Conservation (phyloP, 2,329 filamentous ascomycete genomes). For the Phialophora macrospora region DNA sequence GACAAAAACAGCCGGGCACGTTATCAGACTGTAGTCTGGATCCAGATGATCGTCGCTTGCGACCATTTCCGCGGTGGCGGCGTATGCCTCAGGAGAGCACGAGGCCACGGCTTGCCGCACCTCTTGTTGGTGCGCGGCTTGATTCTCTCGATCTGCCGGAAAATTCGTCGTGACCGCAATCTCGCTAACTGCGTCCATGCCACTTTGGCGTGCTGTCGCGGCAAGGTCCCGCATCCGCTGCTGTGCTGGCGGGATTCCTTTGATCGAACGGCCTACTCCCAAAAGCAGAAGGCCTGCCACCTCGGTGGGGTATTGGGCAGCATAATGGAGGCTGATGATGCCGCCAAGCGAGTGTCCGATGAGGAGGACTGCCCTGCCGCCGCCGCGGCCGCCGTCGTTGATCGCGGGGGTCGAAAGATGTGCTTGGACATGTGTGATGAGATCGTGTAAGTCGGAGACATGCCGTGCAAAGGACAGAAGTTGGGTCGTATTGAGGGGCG, state of each 20-base stretch:
- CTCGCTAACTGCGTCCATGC: constrained; percentile 42
- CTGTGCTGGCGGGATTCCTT: constrained; percentile 42
- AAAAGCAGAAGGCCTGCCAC: constrained; percentile 43
- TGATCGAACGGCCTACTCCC: constrained; percentile 43
- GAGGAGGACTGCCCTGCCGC: constrained; percentile 33
- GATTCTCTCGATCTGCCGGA: constrained; percentile 37
- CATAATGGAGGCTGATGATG: constrained; percentile 47
- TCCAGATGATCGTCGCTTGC: constrained; percentile 43
- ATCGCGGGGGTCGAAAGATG: constrained; percentile 14
- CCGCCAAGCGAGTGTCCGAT: constrained; percentile 48
- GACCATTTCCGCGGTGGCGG: constrained; percentile 43
- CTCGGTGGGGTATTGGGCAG: constrained; percentile 40
- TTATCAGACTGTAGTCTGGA: constrained; percentile 43
- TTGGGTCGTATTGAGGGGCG: constrained; percentile 27
- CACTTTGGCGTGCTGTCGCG: constrained; percentile 38
- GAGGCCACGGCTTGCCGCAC: constrained; percentile 43
- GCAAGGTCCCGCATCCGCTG: constrained; percentile 44
- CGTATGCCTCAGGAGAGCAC: constrained; percentile 44
- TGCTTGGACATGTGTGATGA: constrained; percentile 36
- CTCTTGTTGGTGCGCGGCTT: constrained; percentile 31
- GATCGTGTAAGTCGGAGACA: constrained; percentile 41
- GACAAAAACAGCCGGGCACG: constrained; percentile 42
- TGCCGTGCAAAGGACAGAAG: constrained; percentile 38
- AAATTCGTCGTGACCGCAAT: constrained; percentile 43
- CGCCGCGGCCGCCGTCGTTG: constrained; percentile 4